Evolutionary conservation across 768 basidiomycete genomes (phyloP).

Genomic region (Lactarius vividus): DNA sequence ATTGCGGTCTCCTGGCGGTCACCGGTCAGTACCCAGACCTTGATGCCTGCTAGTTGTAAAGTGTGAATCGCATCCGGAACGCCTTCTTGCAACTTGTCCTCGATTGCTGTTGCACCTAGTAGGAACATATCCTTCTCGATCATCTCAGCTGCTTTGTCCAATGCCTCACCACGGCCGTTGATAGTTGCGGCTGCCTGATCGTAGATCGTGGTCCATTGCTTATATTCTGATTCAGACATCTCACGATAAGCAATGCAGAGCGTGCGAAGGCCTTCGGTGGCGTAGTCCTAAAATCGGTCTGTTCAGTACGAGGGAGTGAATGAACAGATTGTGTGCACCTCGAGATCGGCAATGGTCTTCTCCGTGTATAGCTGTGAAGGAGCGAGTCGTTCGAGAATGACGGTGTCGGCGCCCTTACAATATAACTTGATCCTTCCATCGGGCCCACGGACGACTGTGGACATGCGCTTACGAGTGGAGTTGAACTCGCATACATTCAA

Average conservation of each 20-base stretch:
- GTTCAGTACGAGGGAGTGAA: slow-evolving; percentile 5
- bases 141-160: slow-evolving; percentile 91
- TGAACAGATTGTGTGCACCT: slow-evolving; percentile 48
- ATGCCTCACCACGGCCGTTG: slow-evolving; percentile 90
- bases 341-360: slow-evolving; percentile 83
- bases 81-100: slow-evolving; percentile 97
- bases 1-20: slow-evolving; percentile 99
- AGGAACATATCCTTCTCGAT: slow-evolving; percentile 94
- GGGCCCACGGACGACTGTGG: slow-evolving; percentile 83
- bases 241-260: slow-evolving; percentile 96
- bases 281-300: slow-evolving; percentile 67
- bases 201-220: slow-evolving; percentile 84
- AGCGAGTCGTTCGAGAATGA: slow-evolving; percentile 90
- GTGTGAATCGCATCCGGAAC: slow-evolving; percentile 99
- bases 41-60: slow-evolving; percentile 96
- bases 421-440: slow-evolving; percentile 93
- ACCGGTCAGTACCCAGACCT: slow-evolving; percentile 98
- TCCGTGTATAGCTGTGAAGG: slow-evolving; percentile 84
- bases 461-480: slow-evolving; percentile 97
- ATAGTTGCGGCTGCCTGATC: slow-evolving; percentile 93
- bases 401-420: slow-evolving; percentile 97
- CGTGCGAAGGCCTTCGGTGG: slow-evolving; percentile 94
- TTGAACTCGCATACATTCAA: slow-evolving; percentile 99
- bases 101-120: slow-evolving; percentile 95
- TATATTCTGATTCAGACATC: slow-evolving; percentile 87